Base-by-base conservation (phyloP, 1,139 yeast species). In the Candida frijolesensis region DNA sequence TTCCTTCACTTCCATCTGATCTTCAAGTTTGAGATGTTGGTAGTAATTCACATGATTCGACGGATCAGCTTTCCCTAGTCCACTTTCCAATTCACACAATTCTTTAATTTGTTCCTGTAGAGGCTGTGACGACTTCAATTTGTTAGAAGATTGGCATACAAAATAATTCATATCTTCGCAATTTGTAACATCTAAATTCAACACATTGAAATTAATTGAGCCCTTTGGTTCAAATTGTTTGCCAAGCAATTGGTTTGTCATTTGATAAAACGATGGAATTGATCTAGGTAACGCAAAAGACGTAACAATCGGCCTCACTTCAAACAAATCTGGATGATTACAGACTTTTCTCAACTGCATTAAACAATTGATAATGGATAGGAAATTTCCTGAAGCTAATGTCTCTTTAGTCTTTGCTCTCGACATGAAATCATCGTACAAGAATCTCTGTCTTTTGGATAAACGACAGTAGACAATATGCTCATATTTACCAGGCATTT, bases 291-390 rank as follows among this genome's bases (percentile, higher is more conserved):
- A 74, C 0, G 95, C 88, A 64, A 89, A 84, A 1, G 98, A 92
- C 0, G 99, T 95, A 30, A 89, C 83, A 60, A 95, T 89, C 0
- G 98, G 99, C 52, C 99, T 78, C 6, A 92, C 97, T 65, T 95
- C 99, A 70, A 95, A 95, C 54, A 95, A 71, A 70, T 95, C 97
- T 0, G 99, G 99, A 70, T 94, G 99, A 62, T 94, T 94, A 70
- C 99, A 94, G 39, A 94, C 99, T 67, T 95, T 95, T 60, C 99
- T 83, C 61, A 95, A 75, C 67, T 95, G 99, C 99, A 95, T 95
- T 70, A 95, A 79, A 74, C 99, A 94, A 62, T 95, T 95, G 61
- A 95, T 92, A 62, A 95, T 95, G 18, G 97, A 90, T 67, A 95
- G 76, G 62, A 91, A 95, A 64, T 94, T 95, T 2, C 99, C 99